Conservation (phyloP, 1,139 yeast species). For the Scheffersomyces stambukii region DNA sequence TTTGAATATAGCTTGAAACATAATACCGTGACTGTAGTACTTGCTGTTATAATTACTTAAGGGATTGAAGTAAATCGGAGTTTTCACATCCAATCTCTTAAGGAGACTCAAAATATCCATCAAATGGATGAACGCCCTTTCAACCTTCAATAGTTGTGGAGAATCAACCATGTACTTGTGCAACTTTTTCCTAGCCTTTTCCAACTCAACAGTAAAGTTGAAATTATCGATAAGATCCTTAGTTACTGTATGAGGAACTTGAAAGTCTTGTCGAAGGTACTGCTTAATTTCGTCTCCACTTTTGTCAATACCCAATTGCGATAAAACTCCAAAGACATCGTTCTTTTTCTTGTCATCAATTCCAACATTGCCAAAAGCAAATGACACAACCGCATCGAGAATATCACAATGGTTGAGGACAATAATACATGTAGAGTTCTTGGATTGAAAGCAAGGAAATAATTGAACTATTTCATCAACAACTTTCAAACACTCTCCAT, state of each 20-base stretch:
- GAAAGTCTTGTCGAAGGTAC: slow-evolving; percentile 64
- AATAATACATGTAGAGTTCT: slow-evolving; percentile 43
- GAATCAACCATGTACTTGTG: slow-evolving; percentile 73
- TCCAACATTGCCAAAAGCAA: slow-evolving; percentile 75
- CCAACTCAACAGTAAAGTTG: slow-evolving; percentile 68
- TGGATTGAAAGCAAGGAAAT: slow-evolving; percentile 59
- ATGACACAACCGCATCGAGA: slow-evolving; percentile 54
- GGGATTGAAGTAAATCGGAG: slow-evolving; percentile 52
- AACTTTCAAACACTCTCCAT: slow-evolving; percentile 84
- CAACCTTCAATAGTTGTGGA: slow-evolving; percentile 58
- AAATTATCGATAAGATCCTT: slow-evolving; percentile 74
- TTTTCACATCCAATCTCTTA: slow-evolving; percentile 47
- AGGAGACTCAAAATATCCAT: slow-evolving; percentile 52
- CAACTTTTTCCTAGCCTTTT: slow-evolving; percentile 57
- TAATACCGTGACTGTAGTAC: slow-evolving; percentile 74
- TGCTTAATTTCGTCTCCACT: slow-evolving; percentile 61
- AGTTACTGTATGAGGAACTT: slow-evolving; percentile 74
- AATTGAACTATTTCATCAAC: slow-evolving; percentile 65
- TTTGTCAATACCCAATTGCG: slow-evolving; percentile 72
- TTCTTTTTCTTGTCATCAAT: slow-evolving; percentile 58
- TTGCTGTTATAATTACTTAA: slow-evolving; percentile 76
- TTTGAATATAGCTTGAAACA: slow-evolving; percentile 82
- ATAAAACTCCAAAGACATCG: slow-evolving; percentile 64
- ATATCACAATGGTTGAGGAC: slow-evolving; percentile 79
- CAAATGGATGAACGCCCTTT: slow-evolving; percentile 58